phyloP scores from a whole-genome alignment of 257 asterid species.

The Misopates orontium region DNA sequence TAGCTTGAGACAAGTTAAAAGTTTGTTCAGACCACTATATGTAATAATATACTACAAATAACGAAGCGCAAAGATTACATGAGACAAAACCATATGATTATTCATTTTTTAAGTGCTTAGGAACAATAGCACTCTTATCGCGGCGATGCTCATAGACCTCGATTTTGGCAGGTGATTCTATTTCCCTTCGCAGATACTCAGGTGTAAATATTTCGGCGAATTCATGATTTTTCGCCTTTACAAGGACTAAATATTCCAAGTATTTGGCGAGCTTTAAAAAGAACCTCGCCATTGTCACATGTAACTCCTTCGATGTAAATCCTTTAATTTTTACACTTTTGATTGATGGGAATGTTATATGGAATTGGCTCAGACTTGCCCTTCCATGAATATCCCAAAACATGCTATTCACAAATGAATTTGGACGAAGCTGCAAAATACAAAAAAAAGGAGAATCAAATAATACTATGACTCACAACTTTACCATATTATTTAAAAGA shows the following conservation, averaged over 20 bases:
- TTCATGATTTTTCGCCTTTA: background rate
- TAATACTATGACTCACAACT: no score
- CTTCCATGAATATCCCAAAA: conserved; percentile 25
- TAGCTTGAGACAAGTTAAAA: no score
- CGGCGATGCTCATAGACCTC: background rate
- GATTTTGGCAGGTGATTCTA: background rate
- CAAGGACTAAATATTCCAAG: background rate
- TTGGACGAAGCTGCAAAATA: conserved; percentile 30
- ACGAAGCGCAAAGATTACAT: no score
- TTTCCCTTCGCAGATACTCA: background rate
- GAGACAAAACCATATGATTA: no score
- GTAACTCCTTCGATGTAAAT: conserved; percentile 24
- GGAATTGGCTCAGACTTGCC: no score
- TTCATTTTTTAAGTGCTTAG: background rate
- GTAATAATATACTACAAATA: no score
- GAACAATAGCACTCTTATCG: background rate
- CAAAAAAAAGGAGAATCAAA: background rate
- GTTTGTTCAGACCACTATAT: no score
- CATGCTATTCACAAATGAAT: conserved; percentile 26
- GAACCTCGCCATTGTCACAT: no score
- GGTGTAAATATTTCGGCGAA: background rate
- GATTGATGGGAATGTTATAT: conserved; percentile 15
- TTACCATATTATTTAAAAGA: background rate
- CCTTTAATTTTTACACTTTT: conserved; percentile 29
- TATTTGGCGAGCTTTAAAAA: no score